Evolutionary conservation across 305 asterid genomes (phyloP).

Genomic region (Solanum hybrid): DNA sequence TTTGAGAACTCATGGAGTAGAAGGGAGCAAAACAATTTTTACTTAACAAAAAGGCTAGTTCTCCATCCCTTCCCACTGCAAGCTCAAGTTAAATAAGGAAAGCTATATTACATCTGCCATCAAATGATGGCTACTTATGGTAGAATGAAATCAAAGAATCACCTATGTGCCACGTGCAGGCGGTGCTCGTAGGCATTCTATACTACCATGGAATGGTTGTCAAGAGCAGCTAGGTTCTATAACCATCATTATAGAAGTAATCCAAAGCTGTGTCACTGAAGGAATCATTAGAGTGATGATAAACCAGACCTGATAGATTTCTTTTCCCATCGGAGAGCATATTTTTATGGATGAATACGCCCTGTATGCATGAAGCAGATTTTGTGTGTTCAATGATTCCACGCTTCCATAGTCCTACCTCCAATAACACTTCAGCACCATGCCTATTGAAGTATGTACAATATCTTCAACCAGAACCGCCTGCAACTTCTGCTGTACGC

Average conservation of each 20-base stretch:
- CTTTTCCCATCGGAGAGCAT: constrained; percentile 10
- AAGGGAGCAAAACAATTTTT: background rate
- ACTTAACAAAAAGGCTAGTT: background rate
- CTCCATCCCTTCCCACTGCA: background rate
- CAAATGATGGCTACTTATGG: constrained; percentile 26
- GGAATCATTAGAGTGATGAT: constrained; percentile 5
- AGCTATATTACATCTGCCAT: constrained; percentile 50
- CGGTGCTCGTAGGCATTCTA: constrained; percentile 15
- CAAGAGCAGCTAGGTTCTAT: constrained; percentile 25
- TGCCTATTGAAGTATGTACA: constrained; percentile 32
- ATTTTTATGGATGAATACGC: background rate
- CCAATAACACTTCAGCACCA: constrained; percentile 7
- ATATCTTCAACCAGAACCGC: constrained; percentile 35
- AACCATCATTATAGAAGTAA: constrained; percentile 27
- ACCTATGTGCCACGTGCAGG: constrained; percentile 18
- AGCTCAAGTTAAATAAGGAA: constrained; percentile 6
- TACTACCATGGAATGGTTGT: constrained; percentile 4
- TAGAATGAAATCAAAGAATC: constrained; percentile 40
- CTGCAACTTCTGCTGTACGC: constrained; percentile 92
- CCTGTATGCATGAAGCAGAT: constrained; percentile 10
- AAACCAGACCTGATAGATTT: constrained; percentile 12
- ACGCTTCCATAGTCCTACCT: constrained; percentile 15
- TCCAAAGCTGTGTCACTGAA: constrained; percentile 17
- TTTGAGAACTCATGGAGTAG: background rate
- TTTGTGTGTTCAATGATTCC: constrained; percentile 6